Evolutionary conservation across 768 basidiomycete species (phyloP).

Genomic region (Trametes punicea): DNA sequence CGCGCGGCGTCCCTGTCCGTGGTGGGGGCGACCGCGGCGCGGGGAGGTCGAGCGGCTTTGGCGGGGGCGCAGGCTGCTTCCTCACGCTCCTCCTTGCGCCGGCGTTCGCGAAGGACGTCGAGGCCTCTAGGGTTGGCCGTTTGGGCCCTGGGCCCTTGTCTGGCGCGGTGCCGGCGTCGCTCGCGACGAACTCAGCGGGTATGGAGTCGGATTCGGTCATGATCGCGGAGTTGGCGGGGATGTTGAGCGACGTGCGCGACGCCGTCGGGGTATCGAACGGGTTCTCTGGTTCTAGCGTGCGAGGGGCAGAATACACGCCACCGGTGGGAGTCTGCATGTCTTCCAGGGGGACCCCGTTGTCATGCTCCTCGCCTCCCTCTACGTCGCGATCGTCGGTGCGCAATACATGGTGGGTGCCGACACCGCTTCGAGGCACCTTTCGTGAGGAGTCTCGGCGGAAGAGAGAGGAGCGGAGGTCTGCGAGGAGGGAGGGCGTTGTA

Average conservation of each 20-base stretch:
- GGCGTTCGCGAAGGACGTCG: constrained; percentile 32
- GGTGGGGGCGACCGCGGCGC: constrained; percentile 57
- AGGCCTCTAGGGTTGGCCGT: constrained; percentile 26
- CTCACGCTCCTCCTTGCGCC: not conserved
- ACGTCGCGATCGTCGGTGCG: constrained; percentile 32
- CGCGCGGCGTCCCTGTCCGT: constrained; percentile 36
- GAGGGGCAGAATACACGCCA: constrained; percentile 36
- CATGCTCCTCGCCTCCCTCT: constrained; percentile 22
- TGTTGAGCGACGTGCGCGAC: constrained; percentile 51
- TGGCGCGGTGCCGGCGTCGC: constrained; percentile 26
- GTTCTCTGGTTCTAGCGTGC: constrained; percentile 38
- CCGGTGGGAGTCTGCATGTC: constrained; percentile 38
- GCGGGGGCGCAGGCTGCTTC: constrained; percentile 36
- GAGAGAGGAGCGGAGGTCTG: constrained; percentile 54
- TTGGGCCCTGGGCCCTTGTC: constrained; percentile 10
- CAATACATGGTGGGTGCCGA: constrained; percentile 45
- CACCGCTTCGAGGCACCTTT: constrained; percentile 31
- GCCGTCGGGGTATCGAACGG: constrained; percentile 38
- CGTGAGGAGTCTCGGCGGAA: constrained; percentile 44
- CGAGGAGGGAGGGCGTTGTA: constrained; percentile 49
- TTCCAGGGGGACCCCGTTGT: constrained; percentile 47
- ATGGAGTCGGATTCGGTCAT: constrained; percentile 25
- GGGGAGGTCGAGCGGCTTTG: constrained; percentile 56
- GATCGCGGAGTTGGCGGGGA: constrained; percentile 27
- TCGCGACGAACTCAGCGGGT: not conserved